phyloP scores from a whole-genome alignment of 1,139 yeast species.

The Lodderomyces oxycetoniae region DNA sequence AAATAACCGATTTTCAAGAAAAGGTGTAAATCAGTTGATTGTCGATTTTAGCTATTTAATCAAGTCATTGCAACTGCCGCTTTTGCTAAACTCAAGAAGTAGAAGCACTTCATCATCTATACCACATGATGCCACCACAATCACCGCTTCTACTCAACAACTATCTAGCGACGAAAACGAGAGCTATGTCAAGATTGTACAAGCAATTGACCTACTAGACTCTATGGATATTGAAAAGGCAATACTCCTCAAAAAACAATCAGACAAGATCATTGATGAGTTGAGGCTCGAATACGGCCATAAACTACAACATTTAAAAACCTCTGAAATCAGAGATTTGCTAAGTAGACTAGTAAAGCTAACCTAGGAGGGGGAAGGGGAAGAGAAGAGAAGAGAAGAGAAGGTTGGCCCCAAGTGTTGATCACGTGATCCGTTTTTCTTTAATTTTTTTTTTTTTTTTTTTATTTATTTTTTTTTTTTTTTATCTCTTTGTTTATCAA shows the following conservation, averaged over 20 bases:
- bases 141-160: conserved; percentile 1
- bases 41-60: conserved; percentile 50
- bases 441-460: no score
- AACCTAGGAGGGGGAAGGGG: no score
- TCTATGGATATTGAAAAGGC: conserved; percentile 18
- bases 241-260: conserved; percentile 4
- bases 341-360: conserved; percentile 11
- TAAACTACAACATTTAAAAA: conserved; percentile 24
- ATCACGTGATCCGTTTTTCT: no score
- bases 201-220: conserved; percentile 40
- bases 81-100: conserved; percentile 15
- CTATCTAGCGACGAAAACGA: conserved; percentile 26
- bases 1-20: conserved; percentile 53
- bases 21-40: conserved; percentile 55
- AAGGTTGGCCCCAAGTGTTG: no score
- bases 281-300: conserved; percentile 24
- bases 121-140: no score
- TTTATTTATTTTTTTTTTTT: no score
- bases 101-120: background rate
- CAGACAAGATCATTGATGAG: conserved; percentile 8
- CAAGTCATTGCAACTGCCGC: conserved; percentile 25
- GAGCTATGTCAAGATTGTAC: conserved; percentile 27
- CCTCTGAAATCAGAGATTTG: conserved; percentile 32
- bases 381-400: no score
- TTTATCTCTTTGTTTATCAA: no score